A percentile compares a stretch with the other conserved stretches of the same genome.
phyloP scores from a whole-genome alignment of 73 alveolate species.

The Paramecium caudatum region DNA sequence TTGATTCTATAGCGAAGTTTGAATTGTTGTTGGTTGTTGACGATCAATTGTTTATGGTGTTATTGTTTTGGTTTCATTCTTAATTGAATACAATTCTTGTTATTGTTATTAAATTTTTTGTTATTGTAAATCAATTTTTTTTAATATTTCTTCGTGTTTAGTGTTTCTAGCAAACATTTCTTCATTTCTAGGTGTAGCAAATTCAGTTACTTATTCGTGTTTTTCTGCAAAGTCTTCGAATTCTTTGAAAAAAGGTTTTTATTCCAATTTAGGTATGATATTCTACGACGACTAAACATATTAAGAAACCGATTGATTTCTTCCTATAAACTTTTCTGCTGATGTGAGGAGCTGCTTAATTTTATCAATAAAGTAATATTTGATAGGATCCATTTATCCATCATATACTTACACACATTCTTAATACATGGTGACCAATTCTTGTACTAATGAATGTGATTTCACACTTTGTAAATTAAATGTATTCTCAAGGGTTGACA shows the following conservation, averaged over 20 bases:
- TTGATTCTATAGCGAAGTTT: not conserved
- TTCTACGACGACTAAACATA: not conserved
- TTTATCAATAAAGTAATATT: constrained; percentile 60
- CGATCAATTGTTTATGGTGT: not conserved
- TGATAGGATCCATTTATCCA: constrained; percentile 35
- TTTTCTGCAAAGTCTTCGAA: constrained; percentile 53
- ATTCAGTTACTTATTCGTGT: constrained; percentile 32
- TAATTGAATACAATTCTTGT: not conserved
- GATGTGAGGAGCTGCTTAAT: constrained; percentile 2
- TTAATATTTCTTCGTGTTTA: constrained; percentile 20
- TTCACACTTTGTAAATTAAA: not conserved
- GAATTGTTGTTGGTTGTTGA: not conserved
- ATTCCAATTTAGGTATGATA: not conserved
- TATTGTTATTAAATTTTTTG: not conserved
- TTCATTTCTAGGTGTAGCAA: constrained; percentile 41
- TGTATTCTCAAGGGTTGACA: constrained; percentile 2
- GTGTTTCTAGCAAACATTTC: not conserved
- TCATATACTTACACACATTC: constrained; percentile 44
- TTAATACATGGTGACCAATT: constrained; percentile 49
- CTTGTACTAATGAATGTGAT: not conserved
- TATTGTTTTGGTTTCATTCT: not conserved
- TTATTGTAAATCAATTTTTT: constrained; percentile 8
- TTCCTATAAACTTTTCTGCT: constrained; percentile 8
- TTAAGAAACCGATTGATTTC: constrained; percentile 16
- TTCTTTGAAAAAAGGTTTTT: constrained; percentile 38